Base-by-base conservation (phyloP, 192 early-diverging fungal genomes). In the Jimgerdemannia flammicorona region DNA sequence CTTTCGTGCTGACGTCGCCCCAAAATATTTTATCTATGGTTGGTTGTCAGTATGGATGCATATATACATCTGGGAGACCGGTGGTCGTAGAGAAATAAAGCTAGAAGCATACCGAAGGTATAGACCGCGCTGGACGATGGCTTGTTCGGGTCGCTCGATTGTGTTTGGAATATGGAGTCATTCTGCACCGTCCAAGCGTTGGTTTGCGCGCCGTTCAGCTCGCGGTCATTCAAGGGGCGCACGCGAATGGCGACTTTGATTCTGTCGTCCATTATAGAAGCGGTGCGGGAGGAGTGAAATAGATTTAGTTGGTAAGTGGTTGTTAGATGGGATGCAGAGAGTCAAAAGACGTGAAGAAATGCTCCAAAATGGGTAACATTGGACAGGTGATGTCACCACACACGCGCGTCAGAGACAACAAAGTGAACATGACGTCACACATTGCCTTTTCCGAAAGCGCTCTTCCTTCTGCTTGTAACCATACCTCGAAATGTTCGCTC, bases 211-310 rank as follows among this genome's bases (percentile, higher is more conserved):
- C 85, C 72, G n/a, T 78, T 78, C 49, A 82, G 74, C 76, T 92
- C 91, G 42, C 87, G 85, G 40, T 77, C 83, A 76, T 88, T 91
- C 14, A 88, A 84, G 40, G 91, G 91, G 42, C 91, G 87, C 40
- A 91, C 81, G 67, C 91, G 87, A 70, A 93, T 86, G 8, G 88
- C 86, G 64, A 93, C 91, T 29, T 90, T 90, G 49, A 93, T 87
- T 68, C 67, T 68, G 29, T 68, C 67, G 67, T 68, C 67, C 59
- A 40, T 74, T n/a, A 20, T 68, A 14, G 64, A 14, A 18, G 19
- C 19, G 19, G 1, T 14, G 64, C 14, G 64, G 14, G 64, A 65
- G 14, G 64, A 14, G 64, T 18, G 64, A 19, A 19, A 19, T 19
- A 65, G 19, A 65, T 29, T 29, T 29, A 29, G 29, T 29, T 29